A percentile compares a stretch with the other conserved stretches of the same genome.
These are phyloP conservation scores for Pseudopithomyces chartarum DNA, from an alignment of 2,329 filamentous ascomycete species.

Conservation along the genomic window DNA sequence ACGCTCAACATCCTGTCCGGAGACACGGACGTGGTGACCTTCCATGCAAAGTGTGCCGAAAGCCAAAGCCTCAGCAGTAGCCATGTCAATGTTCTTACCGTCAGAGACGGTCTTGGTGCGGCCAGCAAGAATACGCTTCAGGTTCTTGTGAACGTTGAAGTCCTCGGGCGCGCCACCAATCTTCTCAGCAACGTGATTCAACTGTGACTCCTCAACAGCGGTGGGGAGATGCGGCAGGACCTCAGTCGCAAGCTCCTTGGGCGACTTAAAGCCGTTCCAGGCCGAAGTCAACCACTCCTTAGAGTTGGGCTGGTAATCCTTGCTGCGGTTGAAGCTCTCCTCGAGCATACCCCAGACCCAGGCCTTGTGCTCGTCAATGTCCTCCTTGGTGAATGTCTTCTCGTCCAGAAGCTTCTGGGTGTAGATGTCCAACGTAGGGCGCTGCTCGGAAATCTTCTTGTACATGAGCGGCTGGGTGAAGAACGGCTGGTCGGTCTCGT, in stretches of 20 bases:
- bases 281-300: slow-evolving; percentile 99
- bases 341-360: slow-evolving; percentile 99
- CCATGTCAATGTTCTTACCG: slow-evolving; percentile 95
- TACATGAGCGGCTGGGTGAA: slow-evolving; percentile 99
- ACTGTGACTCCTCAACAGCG: slow-evolving; percentile 71
- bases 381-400: slow-evolving; percentile 94
- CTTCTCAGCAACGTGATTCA: slow-evolving; percentile 81
- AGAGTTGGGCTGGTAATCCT: slow-evolving; percentile 93
- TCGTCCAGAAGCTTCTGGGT: slow-evolving; percentile 88
- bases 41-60: slow-evolving; percentile 91
- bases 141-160: slow-evolving; percentile 90
- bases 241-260: slow-evolving; percentile 95
- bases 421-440: slow-evolving; percentile 87
- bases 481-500: slow-evolving; percentile 98
- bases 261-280: slow-evolving; percentile 99
- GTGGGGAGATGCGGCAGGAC: slow-evolving; percentile 91
- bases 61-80: slow-evolving; percentile 92
- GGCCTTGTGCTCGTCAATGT: slow-evolving; percentile 98
- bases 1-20: slow-evolving; percentile 98
- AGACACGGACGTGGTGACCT: slow-evolving; percentile 96
- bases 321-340: slow-evolving; percentile 95
- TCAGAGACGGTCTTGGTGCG: slow-evolving; percentile 91
- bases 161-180: slow-evolving; percentile 81
- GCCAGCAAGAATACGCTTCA: slow-evolving; percentile 91
- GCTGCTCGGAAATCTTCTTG: slow-evolving; percentile 89